Evolutionary conservation across 352 stramenopile genomes (phyloP).

Genomic region (Globisporangium abappressorium): DNA sequence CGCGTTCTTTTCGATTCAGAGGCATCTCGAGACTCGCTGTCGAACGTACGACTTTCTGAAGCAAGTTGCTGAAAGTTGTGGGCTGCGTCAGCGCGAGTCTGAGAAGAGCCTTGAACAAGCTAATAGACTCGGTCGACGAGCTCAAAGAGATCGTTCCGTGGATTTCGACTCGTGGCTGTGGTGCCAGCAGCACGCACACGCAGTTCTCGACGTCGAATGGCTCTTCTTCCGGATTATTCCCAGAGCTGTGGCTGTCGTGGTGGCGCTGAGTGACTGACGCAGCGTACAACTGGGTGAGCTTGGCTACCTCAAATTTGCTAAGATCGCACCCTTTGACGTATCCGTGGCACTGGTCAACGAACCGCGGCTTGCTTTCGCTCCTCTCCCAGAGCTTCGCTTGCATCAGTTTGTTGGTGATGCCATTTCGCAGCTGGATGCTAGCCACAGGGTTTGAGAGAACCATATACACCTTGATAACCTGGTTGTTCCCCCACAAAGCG

Average conservation of each 20-base stretch:
- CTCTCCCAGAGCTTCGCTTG: slow-evolving; percentile 30
- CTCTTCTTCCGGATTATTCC: slow-evolving; percentile 1
- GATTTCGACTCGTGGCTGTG: slow-evolving; percentile 39
- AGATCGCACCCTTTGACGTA: slow-evolving; percentile 36
- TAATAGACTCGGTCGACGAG: slow-evolving; percentile 16
- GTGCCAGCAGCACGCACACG: slow-evolving; percentile 48
- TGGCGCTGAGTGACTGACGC: slow-evolving; percentile 12
- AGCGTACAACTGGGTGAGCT: slow-evolving; percentile 31
- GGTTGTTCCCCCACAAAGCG: slow-evolving; percentile 41
- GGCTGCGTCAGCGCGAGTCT: slow-evolving; percentile 16
- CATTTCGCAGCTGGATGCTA: slow-evolving; percentile 38
- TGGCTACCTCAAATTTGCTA: slow-evolving; percentile 26
- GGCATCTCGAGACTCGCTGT: slow-evolving; percentile 31
- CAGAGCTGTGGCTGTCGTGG: background rate
- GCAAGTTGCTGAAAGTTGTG: slow-evolving; percentile 16
- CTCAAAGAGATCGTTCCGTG: slow-evolving; percentile 32
- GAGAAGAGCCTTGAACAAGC: slow-evolving; percentile 38
- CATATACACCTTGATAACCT: slow-evolving; percentile 51
- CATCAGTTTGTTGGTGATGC: slow-evolving; percentile 35
- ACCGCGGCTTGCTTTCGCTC: slow-evolving; percentile 36
- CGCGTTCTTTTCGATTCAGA: slow-evolving; percentile 39
- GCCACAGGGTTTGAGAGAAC: slow-evolving; percentile 30
- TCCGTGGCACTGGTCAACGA: slow-evolving; percentile 62
- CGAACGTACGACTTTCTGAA: slow-evolving; percentile 42
- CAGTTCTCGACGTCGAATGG: slow-evolving; percentile 36